phyloP scores from a whole-genome alignment of 805 yeast genomes.

The Suhomyces sp. region DNA sequence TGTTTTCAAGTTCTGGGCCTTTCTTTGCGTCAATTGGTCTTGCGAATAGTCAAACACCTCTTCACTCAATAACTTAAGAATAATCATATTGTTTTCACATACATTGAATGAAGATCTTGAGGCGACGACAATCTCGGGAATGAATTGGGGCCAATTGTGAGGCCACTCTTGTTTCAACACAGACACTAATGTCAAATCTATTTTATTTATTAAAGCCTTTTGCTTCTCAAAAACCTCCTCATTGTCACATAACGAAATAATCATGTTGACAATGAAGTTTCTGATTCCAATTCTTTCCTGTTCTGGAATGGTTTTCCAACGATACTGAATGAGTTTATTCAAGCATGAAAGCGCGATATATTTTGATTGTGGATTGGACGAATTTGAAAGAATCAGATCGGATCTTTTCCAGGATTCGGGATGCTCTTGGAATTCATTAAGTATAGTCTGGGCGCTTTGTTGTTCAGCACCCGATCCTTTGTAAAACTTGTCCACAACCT shows the following conservation, averaged over 20 bases:
- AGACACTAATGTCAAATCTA: constrained; percentile 90
- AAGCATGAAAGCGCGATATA: constrained; percentile 87
- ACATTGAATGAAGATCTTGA: constrained; percentile 85
- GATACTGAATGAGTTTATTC: constrained; percentile 83
- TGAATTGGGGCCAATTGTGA: constrained; percentile 94
- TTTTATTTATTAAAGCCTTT: constrained; percentile 84
- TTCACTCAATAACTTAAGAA: constrained; percentile 83
- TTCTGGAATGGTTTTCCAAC: constrained; percentile 90
- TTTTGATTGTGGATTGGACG: constrained; percentile 81
- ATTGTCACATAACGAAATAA: constrained; percentile 84
- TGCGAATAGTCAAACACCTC: constrained; percentile 96
- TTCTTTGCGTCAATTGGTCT: constrained; percentile 95
- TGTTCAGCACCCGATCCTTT: constrained; percentile 70
- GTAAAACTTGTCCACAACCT: constrained; percentile 81
- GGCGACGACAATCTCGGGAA: constrained; percentile 86
- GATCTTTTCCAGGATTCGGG: constrained; percentile 96
- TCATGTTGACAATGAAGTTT: constrained; percentile 91
- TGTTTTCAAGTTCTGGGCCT: constrained; percentile 75
- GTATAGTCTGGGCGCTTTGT: constrained; percentile 64
- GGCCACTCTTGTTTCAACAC: constrained; percentile 99
- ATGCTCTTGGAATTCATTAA: constrained; percentile 84
- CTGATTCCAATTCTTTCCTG: constrained; percentile 91
- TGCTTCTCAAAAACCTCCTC: constrained; percentile 67
- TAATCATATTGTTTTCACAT: constrained; percentile 96
- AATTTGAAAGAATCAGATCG: constrained; percentile 78